Evolutionary conservation across 179 eudicot species (phyloP).

Genomic region (Pouteria campechiana): DNA sequence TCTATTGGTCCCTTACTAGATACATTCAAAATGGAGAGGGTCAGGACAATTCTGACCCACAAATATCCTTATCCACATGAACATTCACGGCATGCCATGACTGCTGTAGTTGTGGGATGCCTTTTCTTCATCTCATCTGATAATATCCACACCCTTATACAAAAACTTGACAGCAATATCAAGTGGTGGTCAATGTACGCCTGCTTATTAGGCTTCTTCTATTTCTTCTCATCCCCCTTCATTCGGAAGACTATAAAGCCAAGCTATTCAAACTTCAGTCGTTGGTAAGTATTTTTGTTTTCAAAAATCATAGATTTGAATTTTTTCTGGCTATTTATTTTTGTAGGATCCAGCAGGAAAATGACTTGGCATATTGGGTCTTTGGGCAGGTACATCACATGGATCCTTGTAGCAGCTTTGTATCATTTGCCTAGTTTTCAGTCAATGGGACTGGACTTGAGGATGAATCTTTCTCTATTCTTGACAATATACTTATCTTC

Average conservation of each 20-base stretch:
- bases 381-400: constrained; percentile 72
- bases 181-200: constrained; percentile 99
- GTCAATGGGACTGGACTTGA: constrained; percentile 98
- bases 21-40: constrained; percentile 73
- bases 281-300: constrained; percentile 53
- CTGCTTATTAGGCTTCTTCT: constrained; percentile 92
- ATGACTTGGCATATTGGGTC: constrained; percentile 4
- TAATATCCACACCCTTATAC: constrained; percentile 82
- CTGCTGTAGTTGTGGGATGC: constrained; percentile 88
- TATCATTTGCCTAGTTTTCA: constrained; percentile 99
- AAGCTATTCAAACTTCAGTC: constrained; percentile 96
- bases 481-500: constrained; percentile 78
- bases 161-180: constrained; percentile 79
- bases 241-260: constrained; percentile 93
- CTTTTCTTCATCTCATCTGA: constrained; percentile 94
- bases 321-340: not conserved
- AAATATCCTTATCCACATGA: constrained; percentile 93
- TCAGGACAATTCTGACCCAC: constrained; percentile 75
- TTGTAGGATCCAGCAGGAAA: not conserved
- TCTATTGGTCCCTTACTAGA: constrained; percentile 59
- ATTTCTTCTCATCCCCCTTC: constrained; percentile 98
- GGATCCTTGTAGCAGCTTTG: constrained; percentile 91
- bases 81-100: constrained; percentile 91
- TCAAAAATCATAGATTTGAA: not conserved
- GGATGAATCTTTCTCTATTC: constrained; percentile 96